Evolutionary conservation across 495 filamentous ascomycete genomes (phyloP).

Genomic region (Aspergillus indologenus): DNA sequence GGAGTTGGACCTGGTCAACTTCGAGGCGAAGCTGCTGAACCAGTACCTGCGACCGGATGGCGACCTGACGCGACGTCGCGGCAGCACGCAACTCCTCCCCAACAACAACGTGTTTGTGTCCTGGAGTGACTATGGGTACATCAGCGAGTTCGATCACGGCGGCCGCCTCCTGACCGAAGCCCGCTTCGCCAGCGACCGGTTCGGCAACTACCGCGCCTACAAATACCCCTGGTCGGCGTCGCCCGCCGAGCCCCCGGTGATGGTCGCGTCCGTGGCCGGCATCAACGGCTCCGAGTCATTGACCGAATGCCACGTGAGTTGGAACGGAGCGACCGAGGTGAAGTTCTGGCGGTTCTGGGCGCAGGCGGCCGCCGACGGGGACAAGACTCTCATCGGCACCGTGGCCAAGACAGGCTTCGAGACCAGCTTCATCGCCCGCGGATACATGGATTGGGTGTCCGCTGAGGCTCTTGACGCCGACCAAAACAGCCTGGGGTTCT

Average conservation of each 20-base stretch:
- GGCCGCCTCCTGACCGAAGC: constrained; percentile 39
- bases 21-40: constrained; percentile 31
- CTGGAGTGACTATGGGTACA: constrained; percentile 45
- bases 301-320: constrained; percentile 22
- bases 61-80: constrained; percentile 45
- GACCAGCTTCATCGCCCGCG: constrained; percentile 10
- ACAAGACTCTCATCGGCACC: constrained; percentile 4
- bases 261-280: constrained; percentile 4
- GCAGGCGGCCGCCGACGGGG: not conserved
- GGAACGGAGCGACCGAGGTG: constrained; percentile 20
- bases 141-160: constrained; percentile 46
- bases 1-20: constrained; percentile 36
- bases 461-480: constrained; percentile 14
- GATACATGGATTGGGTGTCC: constrained; percentile 17
- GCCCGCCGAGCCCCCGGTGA: constrained; percentile 15
- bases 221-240: constrained; percentile 17
- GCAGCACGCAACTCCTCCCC: constrained; percentile 49
- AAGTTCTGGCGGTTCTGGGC: constrained; percentile 17
- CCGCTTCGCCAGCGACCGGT: constrained; percentile 9
- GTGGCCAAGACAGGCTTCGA: constrained; percentile 14
- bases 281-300: constrained; percentile 11
- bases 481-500: not conserved
- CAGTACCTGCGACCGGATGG: constrained; percentile 30
- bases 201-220: constrained; percentile 23
- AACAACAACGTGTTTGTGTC: constrained; percentile 46